These are phyloP conservation scores for Globisporangium cylindrosporum DNA, from an alignment of 352 stramenopile species.

Conservation along the genomic window DNA sequence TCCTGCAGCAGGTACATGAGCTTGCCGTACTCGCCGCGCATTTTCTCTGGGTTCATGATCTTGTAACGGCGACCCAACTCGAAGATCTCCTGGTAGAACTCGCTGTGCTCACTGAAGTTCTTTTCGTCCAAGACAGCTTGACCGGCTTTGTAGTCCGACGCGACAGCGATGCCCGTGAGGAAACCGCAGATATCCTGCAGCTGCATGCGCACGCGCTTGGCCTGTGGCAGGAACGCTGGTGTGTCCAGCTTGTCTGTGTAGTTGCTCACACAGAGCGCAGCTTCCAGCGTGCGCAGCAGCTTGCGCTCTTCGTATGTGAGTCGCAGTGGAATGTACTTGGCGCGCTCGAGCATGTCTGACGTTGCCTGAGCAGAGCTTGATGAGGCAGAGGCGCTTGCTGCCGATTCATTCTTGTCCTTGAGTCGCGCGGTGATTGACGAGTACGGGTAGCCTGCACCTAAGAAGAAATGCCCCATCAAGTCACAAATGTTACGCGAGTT, in stretches of 20 bases:
- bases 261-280: constrained; percentile 89
- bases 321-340: constrained; percentile 96
- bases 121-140: constrained; percentile 87
- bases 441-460: constrained; percentile 56
- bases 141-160: constrained; percentile 86
- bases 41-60: constrained; percentile 99
- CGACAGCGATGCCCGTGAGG: constrained; percentile 89
- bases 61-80: constrained; percentile 96
- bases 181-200: constrained; percentile 91
- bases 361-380: constrained; percentile 4
- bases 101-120: constrained; percentile 86
- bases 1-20: constrained; percentile 94
- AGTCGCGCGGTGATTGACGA: constrained; percentile 8
- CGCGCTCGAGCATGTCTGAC: constrained; percentile 80
- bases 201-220: constrained; percentile 86
- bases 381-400: background rate
- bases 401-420: constrained; percentile 7
- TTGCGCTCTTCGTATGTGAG: constrained; percentile 95
- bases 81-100: constrained; percentile 91
- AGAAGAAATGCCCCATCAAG: constrained; percentile 84
- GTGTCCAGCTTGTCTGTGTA: constrained; percentile 94
- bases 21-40: constrained; percentile 96
- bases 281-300: constrained; percentile 92
- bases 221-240: constrained; percentile 48
- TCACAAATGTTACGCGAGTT: constrained; percentile 81